Base-by-base conservation (phyloP, 768 basidiomycete species). In the Naganishia onofrii region DNA sequence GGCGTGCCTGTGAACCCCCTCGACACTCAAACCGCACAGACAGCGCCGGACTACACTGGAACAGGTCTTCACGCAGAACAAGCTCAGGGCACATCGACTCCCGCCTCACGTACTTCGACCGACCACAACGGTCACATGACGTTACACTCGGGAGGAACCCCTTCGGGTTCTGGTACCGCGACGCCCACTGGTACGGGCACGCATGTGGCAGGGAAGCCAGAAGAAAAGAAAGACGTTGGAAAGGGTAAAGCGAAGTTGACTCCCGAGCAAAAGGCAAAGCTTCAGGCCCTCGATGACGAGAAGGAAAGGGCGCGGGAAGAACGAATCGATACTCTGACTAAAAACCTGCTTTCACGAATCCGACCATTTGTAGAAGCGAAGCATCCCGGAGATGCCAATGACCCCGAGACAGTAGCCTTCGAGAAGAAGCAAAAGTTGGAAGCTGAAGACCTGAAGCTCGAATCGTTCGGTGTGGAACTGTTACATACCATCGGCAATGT, bases 391-490 rank as follows among this genome's bases (percentile, higher is more conserved):
- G 79, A 81, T 19, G 74, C 75, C 52, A 74, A 74, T 64, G 96
- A 98, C 75, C 83, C 88, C 0, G 96, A 98, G 84, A 92, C 91
- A 13, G 81, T 81, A 58, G 84, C 85, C 19, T 99, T 93, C 76
- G 88, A 91, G 80, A 84, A 85, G 65, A 87, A 85, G 80, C 90
- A 95, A 79, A 85, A 82, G 76, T 83, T 86, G 32, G 96, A 99
- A 80, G 92, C 91, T 0, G 93, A 95, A 68, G 96, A 99, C 82
- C 79, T 99, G 75, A 97, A 97, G 83, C 82, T 97, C 66, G 95
- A 99, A 84, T 93, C 91, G 74, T 99, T 99, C 81, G 96, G 96
- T 57, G 88, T 98, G 28, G 95, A 97, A 89, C 85, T 95, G 46
- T 82, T 95, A 31, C 93, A 96, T 77, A 89, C 92, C 15, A 94